Conservation (phyloP, 2,329 filamentous ascomycete species). For the Ophiostoma angusticollis region DNA sequence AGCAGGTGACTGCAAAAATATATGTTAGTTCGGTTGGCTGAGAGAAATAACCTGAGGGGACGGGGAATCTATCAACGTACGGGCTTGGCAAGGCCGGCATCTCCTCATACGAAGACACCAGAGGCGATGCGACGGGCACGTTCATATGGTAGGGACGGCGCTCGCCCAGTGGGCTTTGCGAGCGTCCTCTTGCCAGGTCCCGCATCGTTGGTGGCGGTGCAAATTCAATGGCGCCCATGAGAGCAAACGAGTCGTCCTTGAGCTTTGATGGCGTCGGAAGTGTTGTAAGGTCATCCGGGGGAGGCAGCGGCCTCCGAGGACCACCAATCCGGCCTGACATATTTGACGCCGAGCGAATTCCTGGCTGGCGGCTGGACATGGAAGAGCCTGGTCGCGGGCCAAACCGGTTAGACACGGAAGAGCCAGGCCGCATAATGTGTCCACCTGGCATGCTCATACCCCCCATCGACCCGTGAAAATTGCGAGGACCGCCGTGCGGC, state of each 20-base stretch:
- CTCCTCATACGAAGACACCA: conserved; percentile 77
- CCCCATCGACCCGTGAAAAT: conserved; percentile 35
- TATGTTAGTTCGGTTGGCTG: background rate
- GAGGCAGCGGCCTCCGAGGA: conserved; percentile 43
- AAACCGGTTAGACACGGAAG: conserved; percentile 17
- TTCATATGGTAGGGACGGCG: conserved; percentile 61
- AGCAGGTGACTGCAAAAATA: conserved; percentile 45
- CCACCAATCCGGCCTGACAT: conserved; percentile 31
- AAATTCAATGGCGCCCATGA: conserved; percentile 63
- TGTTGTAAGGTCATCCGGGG: conserved; percentile 59
- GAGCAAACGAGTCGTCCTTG: conserved; percentile 64
- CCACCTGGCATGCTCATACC: conserved; percentile 31
- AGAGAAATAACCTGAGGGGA: background rate
- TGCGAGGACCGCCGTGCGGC: conserved; percentile 23
- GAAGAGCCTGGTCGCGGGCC: conserved; percentile 52
- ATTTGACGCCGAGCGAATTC: conserved; percentile 38
- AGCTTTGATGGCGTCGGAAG: conserved; percentile 79
- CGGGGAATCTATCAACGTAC: conserved; percentile 42
- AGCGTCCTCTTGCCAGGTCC: conserved; percentile 57
- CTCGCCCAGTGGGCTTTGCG: conserved; percentile 51
- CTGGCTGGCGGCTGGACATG: conserved; percentile 31
- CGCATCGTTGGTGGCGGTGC: conserved; percentile 60
- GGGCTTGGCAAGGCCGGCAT: conserved; percentile 77
- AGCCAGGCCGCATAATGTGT: conserved; percentile 19
- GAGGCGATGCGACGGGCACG: conserved; percentile 61